These are phyloP conservation scores for Trifolium dubium DNA, from an alignment of 306 rosid species.

Conservation along the genomic window DNA sequence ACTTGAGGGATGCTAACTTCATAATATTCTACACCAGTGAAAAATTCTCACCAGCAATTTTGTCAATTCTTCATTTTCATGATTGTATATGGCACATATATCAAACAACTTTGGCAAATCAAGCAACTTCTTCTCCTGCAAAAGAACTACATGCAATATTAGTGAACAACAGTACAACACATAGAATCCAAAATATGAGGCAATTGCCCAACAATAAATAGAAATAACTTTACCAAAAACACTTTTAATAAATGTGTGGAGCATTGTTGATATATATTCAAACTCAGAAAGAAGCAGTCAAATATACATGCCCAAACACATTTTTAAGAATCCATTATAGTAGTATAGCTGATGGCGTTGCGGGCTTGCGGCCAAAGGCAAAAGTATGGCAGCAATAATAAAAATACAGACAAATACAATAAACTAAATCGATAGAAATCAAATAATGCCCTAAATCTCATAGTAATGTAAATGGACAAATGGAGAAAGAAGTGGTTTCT, in stretches of 20 bases:
- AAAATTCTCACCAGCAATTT: slow-evolving; percentile 66
- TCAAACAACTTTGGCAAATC: slow-evolving; percentile 91
- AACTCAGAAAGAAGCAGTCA: slow-evolving; percentile 4
- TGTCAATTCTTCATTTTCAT: slow-evolving; percentile 85
- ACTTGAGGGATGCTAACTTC: slow-evolving; percentile 17
- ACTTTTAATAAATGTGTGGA: slow-evolving; percentile 9
- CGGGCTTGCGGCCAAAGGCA: neutral
- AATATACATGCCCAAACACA: slow-evolving; percentile 5
- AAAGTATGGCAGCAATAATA: neutral
- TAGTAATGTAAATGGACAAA: neutral
- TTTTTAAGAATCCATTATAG: slow-evolving; percentile 30
- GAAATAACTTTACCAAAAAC: slow-evolving; percentile 23
- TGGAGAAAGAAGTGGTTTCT: neutral
- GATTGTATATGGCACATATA: slow-evolving; percentile 88
- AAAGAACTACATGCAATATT: slow-evolving; percentile 76
- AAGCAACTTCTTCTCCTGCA: slow-evolving; percentile 95
- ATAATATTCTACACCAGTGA: neutral
- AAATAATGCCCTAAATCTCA: neutral
- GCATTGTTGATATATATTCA: slow-evolving; percentile 20
- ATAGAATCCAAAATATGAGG: slow-evolving; percentile 15
- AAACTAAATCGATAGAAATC: slow-evolving; percentile 2
- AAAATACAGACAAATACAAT: slow-evolving; percentile 1
- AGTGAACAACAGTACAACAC: slow-evolving; percentile 58
- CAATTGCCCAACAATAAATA: slow-evolving; percentile 16
- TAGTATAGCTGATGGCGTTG: neutral